Conservation (phyloP, 306 rosid genomes). For the Castanea crenata region DNA sequence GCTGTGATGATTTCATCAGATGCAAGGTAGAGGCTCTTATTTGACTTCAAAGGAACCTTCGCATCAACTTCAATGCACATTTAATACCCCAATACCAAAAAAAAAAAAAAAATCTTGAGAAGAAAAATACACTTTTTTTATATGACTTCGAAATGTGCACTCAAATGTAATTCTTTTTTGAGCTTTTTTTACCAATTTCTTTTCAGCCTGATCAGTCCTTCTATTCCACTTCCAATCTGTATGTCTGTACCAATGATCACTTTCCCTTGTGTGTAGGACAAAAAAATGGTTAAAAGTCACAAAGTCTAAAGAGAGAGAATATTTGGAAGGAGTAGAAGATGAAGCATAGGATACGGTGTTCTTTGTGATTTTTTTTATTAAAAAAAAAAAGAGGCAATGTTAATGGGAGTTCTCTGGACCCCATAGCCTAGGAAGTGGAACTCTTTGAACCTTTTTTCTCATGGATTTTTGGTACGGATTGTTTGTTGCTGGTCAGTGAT, state of each 20-base stretch:
- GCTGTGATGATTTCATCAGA: slow-evolving; percentile 25
- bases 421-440: slow-evolving; percentile 25
- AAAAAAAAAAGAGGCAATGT: not conserved
- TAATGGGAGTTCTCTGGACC: slow-evolving; percentile 17
- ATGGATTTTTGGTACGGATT: slow-evolving; percentile 23
- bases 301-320: slow-evolving; percentile 20
- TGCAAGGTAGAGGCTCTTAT: slow-evolving; percentile 15
- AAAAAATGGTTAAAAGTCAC: slow-evolving; percentile 10
- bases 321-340: slow-evolving; percentile 2
- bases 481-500: slow-evolving; percentile 28
- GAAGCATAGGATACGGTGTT: slow-evolving; percentile 23
- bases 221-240: slow-evolving; percentile 43
- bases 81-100: slow-evolving; percentile 24
- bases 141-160: slow-evolving; percentile 27
- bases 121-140: slow-evolving; percentile 9
- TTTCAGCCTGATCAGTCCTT: slow-evolving; percentile 28
- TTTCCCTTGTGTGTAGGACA: slow-evolving; percentile 19
- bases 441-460: slow-evolving; percentile 1
- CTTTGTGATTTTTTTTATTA: too few species aligned
- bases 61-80: slow-evolving; percentile 56
- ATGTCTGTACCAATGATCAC: slow-evolving; percentile 2
- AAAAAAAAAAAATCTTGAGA: not conserved
- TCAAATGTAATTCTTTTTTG: not conserved
- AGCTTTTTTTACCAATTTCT: slow-evolving; percentile 7
- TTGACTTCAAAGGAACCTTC: slow-evolving; percentile 40